phyloP scores from a whole-genome alignment of 108 stramenopile species.

The Fragilariopsis cylindrus region DNA sequence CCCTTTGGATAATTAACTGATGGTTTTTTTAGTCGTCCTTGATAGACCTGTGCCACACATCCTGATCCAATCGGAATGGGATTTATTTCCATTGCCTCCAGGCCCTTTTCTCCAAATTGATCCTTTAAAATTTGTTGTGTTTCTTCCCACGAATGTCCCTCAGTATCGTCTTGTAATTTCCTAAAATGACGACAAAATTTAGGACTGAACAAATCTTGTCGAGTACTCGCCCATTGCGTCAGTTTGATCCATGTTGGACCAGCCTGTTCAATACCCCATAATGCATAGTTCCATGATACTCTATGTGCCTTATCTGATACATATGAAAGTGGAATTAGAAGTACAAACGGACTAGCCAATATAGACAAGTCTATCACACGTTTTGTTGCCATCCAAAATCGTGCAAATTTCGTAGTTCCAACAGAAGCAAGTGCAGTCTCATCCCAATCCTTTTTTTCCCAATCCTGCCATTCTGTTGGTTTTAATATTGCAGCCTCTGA shows the following conservation, averaged over 20 bases:
- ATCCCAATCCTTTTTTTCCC: conserved; percentile 50
- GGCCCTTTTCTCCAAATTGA: conserved; percentile 63
- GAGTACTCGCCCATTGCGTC: conserved; percentile 89
- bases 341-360: conserved; percentile 44
- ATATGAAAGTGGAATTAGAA: conserved; percentile 46
- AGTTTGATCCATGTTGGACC: conserved; percentile 93
- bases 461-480: conserved; percentile 50
- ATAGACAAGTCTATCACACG: conserved; percentile 40
- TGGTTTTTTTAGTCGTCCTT: conserved; percentile 47
- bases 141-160: conserved; percentile 74
- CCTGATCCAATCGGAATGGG: conserved; percentile 78
- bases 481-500: conserved; percentile 36
- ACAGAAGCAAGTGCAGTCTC: conserved; percentile 50
- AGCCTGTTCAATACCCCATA: conserved; percentile 87
- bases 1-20: conserved; percentile 48
- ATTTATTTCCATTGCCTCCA: conserved; percentile 43
- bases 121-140: conserved; percentile 62
- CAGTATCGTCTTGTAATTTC: conserved; percentile 81
- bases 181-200: conserved; percentile 85
- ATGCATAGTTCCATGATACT: conserved; percentile 71
- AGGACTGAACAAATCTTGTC: conserved; percentile 85
- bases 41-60: conserved; percentile 91
- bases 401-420: conserved; percentile 39
- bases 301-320: conserved; percentile 34
- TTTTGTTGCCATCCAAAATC: conserved; percentile 43